phyloP scores from a whole-genome alignment of 1,284 basidiomycete species.

The Ganoderma meredithae region DNA sequence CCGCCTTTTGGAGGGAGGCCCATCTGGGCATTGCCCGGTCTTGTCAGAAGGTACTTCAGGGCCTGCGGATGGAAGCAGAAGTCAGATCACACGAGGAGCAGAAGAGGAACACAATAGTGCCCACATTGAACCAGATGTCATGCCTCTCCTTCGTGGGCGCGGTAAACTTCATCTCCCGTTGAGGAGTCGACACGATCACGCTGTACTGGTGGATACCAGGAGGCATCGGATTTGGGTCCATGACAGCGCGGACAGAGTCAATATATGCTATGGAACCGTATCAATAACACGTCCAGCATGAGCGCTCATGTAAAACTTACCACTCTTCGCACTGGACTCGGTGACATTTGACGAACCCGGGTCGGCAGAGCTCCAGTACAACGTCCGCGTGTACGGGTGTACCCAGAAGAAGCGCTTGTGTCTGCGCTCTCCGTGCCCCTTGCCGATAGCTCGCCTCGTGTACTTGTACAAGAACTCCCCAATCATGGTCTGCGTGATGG shows the following conservation, averaged over 20 bases:
- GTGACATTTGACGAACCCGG: constrained; percentile 88
- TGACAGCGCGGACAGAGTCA: constrained; percentile 87
- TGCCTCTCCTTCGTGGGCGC: constrained; percentile 94
- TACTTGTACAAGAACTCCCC: constrained; percentile 99
- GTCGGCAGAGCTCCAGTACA: constrained; percentile 97
- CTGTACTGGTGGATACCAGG: constrained; percentile 94
- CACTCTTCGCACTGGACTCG: constrained; percentile 96
- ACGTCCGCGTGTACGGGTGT: constrained; percentile 97
- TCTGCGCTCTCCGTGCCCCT: constrained; percentile 88
- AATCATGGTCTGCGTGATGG: constrained; percentile 99
- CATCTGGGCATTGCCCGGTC: constrained; percentile 59
- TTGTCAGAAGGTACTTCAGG: constrained; percentile 82
- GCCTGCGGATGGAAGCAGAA: constrained; percentile 59
- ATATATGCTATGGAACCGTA: constrained; percentile 82
- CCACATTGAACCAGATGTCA: constrained; percentile 93
- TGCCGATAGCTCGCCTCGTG: constrained; percentile 90
- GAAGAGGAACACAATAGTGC: constrained; percentile 36
- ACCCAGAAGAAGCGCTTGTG: constrained; percentile 99
- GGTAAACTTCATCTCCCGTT: constrained; percentile 98
- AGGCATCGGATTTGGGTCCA: constrained; percentile 93
- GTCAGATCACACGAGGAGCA: constrained; percentile 9
- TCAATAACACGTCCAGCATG: constrained; percentile 22
- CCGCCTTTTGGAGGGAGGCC: constrained; percentile 51
- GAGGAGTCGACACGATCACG: constrained; percentile 91
- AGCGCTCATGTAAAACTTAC: constrained; percentile 58